These are phyloP conservation scores for Penicillium argentinense DNA, from an alignment of 495 filamentous ascomycete species.

Conservation along the genomic window DNA sequence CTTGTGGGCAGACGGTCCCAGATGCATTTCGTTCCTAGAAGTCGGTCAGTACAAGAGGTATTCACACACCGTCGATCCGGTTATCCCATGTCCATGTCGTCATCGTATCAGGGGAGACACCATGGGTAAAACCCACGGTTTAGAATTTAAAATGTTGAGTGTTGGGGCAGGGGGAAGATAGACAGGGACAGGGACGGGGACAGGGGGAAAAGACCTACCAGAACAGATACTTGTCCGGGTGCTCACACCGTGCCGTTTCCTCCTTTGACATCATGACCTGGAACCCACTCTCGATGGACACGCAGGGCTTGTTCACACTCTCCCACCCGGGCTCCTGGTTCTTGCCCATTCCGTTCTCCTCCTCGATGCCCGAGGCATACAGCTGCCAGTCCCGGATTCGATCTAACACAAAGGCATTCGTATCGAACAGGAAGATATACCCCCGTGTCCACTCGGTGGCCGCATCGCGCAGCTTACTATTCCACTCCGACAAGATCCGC, in stretches of 20 bases:
- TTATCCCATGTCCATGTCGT: too few species aligned
- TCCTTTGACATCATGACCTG: slow-evolving; percentile 39
- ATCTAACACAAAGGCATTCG: slow-evolving; percentile 50
- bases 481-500: slow-evolving; percentile 45
- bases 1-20: slow-evolving; percentile 49
- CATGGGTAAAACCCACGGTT: too few species aligned
- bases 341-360: slow-evolving; percentile 42
- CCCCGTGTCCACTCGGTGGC: slow-evolving; percentile 43
- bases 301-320: slow-evolving; percentile 39
- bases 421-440: slow-evolving; percentile 50
- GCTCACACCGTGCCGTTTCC: slow-evolving; percentile 34
- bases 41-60: slow-evolving; percentile 6
- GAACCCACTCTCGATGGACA: slow-evolving; percentile 27
- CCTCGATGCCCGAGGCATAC: slow-evolving; percentile 41
- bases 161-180: not conserved
- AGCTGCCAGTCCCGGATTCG: slow-evolving; percentile 48
- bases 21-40: slow-evolving; percentile 52
- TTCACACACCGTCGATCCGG: slow-evolving; percentile 11
- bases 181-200: not conserved
- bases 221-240: slow-evolving; percentile 52
- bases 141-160: not conserved
- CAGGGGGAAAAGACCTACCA: slow-evolving; percentile 35
- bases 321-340: slow-evolving; percentile 40
- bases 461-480: slow-evolving; percentile 39
- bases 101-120: not conserved